Conservation (phyloP, 2,329 filamentous ascomycete genomes). For the Diaporthe destruens region DNA sequence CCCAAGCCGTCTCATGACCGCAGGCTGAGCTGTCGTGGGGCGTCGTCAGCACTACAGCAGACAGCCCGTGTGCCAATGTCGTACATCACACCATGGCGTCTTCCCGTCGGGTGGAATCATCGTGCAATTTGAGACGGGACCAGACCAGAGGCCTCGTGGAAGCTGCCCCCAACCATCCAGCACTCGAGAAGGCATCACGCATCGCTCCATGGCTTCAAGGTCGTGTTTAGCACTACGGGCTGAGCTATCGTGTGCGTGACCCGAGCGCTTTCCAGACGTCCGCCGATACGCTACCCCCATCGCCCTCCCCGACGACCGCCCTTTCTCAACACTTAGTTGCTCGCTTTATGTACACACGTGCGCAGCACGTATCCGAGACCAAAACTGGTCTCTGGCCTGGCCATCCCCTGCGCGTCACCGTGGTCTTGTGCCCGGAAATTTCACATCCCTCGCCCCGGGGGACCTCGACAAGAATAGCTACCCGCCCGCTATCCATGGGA, state of each 20-base stretch:
- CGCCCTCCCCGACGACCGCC: neutral
- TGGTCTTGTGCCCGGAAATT: neutral
- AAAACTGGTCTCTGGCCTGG: neutral
- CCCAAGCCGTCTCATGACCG: constrained; percentile 12
- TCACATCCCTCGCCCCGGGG: neutral
- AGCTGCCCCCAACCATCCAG: neutral
- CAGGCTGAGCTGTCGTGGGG: neutral
- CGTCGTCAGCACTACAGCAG: constrained; percentile 26
- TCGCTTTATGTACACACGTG: neutral
- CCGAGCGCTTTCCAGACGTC: constrained; percentile 1
- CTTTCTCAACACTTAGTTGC: neutral
- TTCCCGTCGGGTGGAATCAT: constrained; percentile 17
- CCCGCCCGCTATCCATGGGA: neutral
- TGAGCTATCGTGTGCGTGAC: neutral
- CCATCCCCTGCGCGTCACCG: neutral
- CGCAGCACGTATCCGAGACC: constrained; percentile 1
- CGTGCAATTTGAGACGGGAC: constrained; percentile 15
- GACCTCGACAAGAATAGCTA: neutral
- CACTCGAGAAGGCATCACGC: neutral
- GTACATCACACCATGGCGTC: constrained; percentile 15
- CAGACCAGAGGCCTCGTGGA: neutral
- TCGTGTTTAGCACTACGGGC: neutral
- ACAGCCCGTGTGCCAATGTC: neutral
- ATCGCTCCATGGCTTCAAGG: neutral
- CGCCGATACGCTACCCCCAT: neutral